These are phyloP conservation scores for Monosporozyma aquatica DNA, from an alignment of 805 yeast genomes.

Conservation along the genomic window DNA sequence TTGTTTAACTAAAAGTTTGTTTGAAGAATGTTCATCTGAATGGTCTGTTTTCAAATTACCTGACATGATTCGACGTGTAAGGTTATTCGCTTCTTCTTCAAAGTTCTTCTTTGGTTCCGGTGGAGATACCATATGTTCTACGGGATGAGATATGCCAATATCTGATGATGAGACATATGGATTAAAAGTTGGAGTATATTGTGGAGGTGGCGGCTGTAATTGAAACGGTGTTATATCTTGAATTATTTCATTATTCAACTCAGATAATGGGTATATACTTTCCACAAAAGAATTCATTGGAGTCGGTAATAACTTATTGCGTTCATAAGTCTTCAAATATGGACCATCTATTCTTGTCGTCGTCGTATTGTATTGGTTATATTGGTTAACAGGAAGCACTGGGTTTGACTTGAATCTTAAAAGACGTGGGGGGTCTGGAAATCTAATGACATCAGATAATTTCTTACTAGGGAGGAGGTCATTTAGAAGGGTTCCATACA, in stretches of 20 bases:
- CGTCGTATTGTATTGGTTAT: not conserved
- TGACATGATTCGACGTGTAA: slow-evolving; percentile 3
- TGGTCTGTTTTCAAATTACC: not conserved
- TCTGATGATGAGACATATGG: not conserved
- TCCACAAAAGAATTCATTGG: slow-evolving; percentile 6
- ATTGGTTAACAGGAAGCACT: not conserved
- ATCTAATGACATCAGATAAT: not conserved
- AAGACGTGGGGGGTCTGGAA: not conserved
- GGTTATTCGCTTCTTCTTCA: slow-evolving; percentile 2
- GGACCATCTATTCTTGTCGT: not conserved
- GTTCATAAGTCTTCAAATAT: not conserved
- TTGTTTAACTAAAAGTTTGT: not conserved
- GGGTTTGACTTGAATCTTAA: not conserved
- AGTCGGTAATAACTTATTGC: slow-evolving; percentile 1
- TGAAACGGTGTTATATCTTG: slow-evolving; percentile 1
- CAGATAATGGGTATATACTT: slow-evolving; percentile 3
- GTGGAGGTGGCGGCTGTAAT: not conserved
- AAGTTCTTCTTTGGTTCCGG: slow-evolving; percentile 3
- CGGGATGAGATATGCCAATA: not conserved
- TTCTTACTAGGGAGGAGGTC: not conserved
- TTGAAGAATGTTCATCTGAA: not conserved
- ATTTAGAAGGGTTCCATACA: not conserved
- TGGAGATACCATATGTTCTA: not conserved
- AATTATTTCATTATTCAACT: not conserved
- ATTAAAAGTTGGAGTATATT: not conserved